phyloP scores from a whole-genome alignment of 192 early-diverging fungal genomes.

The Gigaspora rosea region DNA sequence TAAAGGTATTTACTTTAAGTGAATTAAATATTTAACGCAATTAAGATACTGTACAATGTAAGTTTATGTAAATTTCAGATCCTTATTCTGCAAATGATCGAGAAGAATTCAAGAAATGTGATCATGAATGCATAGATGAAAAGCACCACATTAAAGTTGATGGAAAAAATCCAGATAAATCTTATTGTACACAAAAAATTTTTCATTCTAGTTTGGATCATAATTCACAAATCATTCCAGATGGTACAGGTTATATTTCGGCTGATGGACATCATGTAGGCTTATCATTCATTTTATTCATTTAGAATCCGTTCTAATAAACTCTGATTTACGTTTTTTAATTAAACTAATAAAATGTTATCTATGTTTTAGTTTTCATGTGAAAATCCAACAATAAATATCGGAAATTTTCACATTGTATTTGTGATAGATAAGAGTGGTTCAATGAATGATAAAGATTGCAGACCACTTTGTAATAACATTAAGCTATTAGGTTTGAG shows the following conservation, averaged over 20 bases:
- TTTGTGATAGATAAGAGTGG: constrained; percentile 20
- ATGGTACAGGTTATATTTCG: constrained; percentile 28
- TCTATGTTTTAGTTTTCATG: constrained; percentile 11
- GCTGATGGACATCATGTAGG: constrained; percentile 25
- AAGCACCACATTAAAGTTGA: neutral
- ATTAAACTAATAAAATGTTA: too few species aligned
- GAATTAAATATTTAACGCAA: neutral
- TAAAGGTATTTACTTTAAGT: constrained; percentile 3
- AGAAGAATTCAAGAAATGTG: constrained; percentile 31
- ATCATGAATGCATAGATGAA: constrained; percentile 26
- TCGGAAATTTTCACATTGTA: constrained; percentile 28
- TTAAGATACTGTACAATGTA: neutral
- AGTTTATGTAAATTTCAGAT: constrained; percentile 8
- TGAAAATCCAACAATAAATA: constrained; percentile 16
- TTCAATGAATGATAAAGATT: constrained; percentile 20
- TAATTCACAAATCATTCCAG: neutral
- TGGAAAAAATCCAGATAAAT: neutral
- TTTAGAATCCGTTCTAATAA: too few species aligned
- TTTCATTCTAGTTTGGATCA: constrained; percentile 13
- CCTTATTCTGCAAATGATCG: constrained; percentile 15
- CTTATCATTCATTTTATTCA: too few species aligned
- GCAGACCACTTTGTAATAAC: neutral
- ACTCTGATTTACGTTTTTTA: too few species aligned
- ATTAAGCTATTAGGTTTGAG: neutral
- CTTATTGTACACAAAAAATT: constrained; percentile 17